Conservation (phyloP, 306 rosid species). For the Abrus precatorius region DNA sequence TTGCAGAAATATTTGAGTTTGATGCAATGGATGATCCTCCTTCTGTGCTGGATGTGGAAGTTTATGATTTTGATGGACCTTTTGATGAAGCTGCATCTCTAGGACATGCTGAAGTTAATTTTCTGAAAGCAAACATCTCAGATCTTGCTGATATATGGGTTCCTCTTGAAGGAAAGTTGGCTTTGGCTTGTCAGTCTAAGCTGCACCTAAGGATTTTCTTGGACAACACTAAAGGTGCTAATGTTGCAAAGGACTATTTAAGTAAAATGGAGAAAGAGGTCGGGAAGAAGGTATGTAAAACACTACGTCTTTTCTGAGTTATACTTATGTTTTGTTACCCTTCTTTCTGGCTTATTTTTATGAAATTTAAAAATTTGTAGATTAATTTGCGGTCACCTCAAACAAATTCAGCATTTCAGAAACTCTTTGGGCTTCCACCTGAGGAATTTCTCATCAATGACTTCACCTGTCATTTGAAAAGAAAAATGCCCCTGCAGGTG, state of each 20-base stretch:
- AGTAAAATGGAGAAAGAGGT: slow-evolving; percentile 99
- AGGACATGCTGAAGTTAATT: slow-evolving; percentile 92
- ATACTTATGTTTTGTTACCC: slow-evolving; percentile 35
- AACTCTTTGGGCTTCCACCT: slow-evolving; percentile 87
- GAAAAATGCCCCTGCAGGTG: slow-evolving; percentile 98
- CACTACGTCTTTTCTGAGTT: slow-evolving; percentile 19
- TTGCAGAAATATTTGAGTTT: slow-evolving; percentile 95
- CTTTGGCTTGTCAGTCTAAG: slow-evolving; percentile 94
- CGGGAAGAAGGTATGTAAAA: slow-evolving; percentile 86
- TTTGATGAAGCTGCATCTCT: slow-evolving; percentile 88
- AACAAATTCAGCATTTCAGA: slow-evolving; percentile 94
- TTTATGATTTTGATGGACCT: slow-evolving; percentile 97
- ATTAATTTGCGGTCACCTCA: slow-evolving; percentile 94
- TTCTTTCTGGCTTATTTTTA: slow-evolving; percentile 38
- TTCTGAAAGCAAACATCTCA: slow-evolving; percentile 78
- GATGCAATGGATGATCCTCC: slow-evolving; percentile 99
- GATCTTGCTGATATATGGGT: slow-evolving; percentile 93
- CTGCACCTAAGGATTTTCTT: slow-evolving; percentile 92
- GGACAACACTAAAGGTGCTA: slow-evolving; percentile 83
- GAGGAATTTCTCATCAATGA: slow-evolving; percentile 99
- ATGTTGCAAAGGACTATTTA: slow-evolving; percentile 77
- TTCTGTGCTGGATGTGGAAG: slow-evolving; percentile 88
- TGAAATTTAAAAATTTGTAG: slow-evolving; percentile 54
- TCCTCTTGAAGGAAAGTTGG: slow-evolving; percentile 94
- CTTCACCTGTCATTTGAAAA: slow-evolving; percentile 95